Conservation (phyloP, 2,329 filamentous ascomycete species). For the Cadophora sp. region DNA sequence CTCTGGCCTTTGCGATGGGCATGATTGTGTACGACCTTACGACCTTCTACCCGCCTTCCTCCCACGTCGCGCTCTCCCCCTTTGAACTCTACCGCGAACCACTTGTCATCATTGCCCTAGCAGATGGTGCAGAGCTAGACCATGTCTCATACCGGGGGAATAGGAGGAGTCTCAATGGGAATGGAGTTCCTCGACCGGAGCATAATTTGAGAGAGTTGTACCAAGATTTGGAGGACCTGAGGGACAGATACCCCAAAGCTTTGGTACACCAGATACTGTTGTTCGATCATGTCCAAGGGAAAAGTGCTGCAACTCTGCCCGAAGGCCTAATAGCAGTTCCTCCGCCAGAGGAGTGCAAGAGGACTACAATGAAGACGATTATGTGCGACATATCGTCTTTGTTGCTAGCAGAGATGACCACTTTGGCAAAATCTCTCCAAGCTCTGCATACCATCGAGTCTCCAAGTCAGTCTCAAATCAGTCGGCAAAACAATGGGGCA, state of each 20-base stretch:
- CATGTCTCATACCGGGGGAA: slow-evolving; percentile 61
- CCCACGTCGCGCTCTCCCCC: slow-evolving; percentile 80
- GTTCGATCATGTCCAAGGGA: slow-evolving; percentile 71
- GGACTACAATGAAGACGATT: slow-evolving; percentile 81
- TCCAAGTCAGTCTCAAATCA: slow-evolving; percentile 61
- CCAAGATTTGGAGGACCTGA: slow-evolving; percentile 73
- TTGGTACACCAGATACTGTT: slow-evolving; percentile 80
- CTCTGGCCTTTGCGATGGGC: slow-evolving; percentile 84
- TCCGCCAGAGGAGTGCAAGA: slow-evolving; percentile 68
- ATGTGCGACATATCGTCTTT: slow-evolving; percentile 81
- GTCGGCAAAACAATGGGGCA: slow-evolving; percentile 51
- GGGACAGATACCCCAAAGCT: slow-evolving; percentile 76
- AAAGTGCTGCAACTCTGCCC: slow-evolving; percentile 59
- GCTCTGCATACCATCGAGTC: slow-evolving; percentile 79
- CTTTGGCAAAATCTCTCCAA: slow-evolving; percentile 75
- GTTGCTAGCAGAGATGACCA: slow-evolving; percentile 77
- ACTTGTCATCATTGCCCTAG: slow-evolving; percentile 81
- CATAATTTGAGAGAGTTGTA: slow-evolving; percentile 65
- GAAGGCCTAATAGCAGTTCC: slow-evolving; percentile 77
- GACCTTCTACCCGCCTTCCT: slow-evolving; percentile 78
- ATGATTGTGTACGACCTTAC: slow-evolving; percentile 88
- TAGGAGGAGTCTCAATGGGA: slow-evolving; percentile 59
- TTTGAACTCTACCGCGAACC: slow-evolving; percentile 92
- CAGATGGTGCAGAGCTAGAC: slow-evolving; percentile 77
- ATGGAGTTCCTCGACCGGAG: slow-evolving; percentile 55